Evolutionary conservation across 2,329 filamentous ascomycete genomes (phyloP).

Genomic region (Colletotrichum musicola): DNA sequence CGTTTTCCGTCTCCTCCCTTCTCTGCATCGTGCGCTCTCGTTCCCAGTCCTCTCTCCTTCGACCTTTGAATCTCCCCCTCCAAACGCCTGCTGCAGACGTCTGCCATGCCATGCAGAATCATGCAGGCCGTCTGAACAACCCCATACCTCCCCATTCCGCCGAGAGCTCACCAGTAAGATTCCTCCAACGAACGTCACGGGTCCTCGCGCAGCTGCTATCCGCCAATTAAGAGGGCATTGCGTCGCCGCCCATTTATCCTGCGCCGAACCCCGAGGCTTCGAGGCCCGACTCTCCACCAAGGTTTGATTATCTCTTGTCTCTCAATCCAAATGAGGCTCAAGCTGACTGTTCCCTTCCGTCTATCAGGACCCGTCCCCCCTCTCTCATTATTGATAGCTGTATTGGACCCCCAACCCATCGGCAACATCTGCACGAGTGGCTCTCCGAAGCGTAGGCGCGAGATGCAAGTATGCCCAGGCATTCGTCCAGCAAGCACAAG

Average conservation of each 20-base stretch:
- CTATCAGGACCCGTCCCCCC: constrained; percentile 13
- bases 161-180: constrained; percentile 33
- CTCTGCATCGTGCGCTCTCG: constrained; percentile 3
- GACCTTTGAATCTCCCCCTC: constrained; percentile 8
- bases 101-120: constrained; percentile 25
- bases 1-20: constrained; percentile 21
- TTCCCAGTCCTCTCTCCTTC: constrained; percentile 16
- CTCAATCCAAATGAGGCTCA: constrained; percentile 29
- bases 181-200: constrained; percentile 34
- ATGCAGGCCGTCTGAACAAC: constrained; percentile 33
- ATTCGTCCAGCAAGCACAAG: constrained; percentile 43
- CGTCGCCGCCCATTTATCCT: constrained; percentile 25
- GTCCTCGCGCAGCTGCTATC: constrained; percentile 21
- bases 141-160: constrained; percentile 29
- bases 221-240: constrained; percentile 26
- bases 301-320: constrained; percentile 26
- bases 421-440: background rate
- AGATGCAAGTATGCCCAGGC: constrained; percentile 47
- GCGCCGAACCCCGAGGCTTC: constrained; percentile 14
- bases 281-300: constrained; percentile 21
- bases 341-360: background rate
- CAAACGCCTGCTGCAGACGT: background rate
- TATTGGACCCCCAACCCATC: constrained; percentile 10
- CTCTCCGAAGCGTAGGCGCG: constrained; percentile 32
- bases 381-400: constrained; percentile 4